These are phyloP conservation scores for Lactarius sp. DNA, from an alignment of 768 basidiomycete species.

Conservation along the genomic window DNA sequence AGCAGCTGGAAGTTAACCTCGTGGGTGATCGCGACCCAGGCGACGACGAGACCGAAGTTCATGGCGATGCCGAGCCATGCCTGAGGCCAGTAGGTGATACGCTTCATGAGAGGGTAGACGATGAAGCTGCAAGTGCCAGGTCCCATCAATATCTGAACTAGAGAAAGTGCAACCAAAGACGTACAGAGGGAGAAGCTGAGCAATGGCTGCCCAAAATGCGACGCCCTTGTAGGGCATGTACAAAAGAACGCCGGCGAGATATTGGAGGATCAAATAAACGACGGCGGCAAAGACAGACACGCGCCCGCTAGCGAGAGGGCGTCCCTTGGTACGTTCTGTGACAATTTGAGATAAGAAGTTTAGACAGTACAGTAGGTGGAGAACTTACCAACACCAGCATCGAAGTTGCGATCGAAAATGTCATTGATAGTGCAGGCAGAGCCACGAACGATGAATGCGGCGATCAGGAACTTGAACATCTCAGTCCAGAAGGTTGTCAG, in stretches of 20 bases:
- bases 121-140: slow-evolving; percentile 26
- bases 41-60: slow-evolving; percentile 48
- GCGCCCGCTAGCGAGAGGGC: slow-evolving; percentile 26
- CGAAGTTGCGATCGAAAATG: slow-evolving; percentile 31
- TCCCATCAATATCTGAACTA: not conserved
- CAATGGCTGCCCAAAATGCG: slow-evolving; percentile 24
- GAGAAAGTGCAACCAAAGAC: not conserved
- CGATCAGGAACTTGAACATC: slow-evolving; percentile 13
- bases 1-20: slow-evolving; percentile 29
- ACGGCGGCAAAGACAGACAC: slow-evolving; percentile 26
- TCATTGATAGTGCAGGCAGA: slow-evolving; percentile 30
- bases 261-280: slow-evolving; percentile 25
- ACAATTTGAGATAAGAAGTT: not conserved
- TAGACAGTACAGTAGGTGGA: slow-evolving; percentile 13
- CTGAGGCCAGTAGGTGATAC: slow-evolving; percentile 57
- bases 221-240: slow-evolving; percentile 20
- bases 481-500: slow-evolving; percentile 16
- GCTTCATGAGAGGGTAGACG: slow-evolving; percentile 52
- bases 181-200: slow-evolving; percentile 25
- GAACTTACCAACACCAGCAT: slow-evolving; percentile 33
- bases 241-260: slow-evolving; percentile 20
- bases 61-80: slow-evolving; percentile 51
- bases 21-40: slow-evolving; percentile 44
- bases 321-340: slow-evolving; percentile 13
- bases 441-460: slow-evolving; percentile 24